A percentile compares a stretch with the other conserved stretches of the same genome.
Conservation (phyloP, 768 basidiomycete species). For the Pholiota conissans region DNA sequence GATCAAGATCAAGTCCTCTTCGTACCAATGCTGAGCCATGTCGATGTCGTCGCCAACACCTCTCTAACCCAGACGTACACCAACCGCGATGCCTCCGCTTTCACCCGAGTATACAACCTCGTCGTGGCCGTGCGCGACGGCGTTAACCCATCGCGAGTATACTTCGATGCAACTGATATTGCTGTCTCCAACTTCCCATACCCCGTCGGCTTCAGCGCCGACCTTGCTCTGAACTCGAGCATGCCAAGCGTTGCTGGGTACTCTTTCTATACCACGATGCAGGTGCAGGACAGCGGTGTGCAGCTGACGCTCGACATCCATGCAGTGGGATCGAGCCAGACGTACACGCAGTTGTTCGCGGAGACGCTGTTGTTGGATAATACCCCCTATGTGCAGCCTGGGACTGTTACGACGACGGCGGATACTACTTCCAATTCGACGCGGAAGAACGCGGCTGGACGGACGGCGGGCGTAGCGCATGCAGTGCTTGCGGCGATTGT, state of each 20-base stretch:
- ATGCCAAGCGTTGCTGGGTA: conserved; percentile 31
- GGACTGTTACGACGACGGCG: conserved; percentile 14
- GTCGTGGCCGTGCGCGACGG: conserved; percentile 30
- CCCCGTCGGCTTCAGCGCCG: conserved; percentile 27
- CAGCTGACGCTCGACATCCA: conserved; percentile 29
- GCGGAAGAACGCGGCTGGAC: conserved; percentile 13
- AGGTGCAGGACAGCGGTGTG: conserved; percentile 24
- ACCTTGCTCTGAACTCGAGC: conserved; percentile 27
- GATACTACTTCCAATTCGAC: conserved; percentile 12
- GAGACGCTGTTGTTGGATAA: conserved; percentile 29
- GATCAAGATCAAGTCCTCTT: conserved; percentile 44
- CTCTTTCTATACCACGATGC: conserved; percentile 32
- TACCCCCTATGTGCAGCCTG: conserved; percentile 24
- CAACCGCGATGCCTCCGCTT: conserved; percentile 22
- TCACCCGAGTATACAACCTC: conserved; percentile 22
- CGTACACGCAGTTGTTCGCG: conserved; percentile 27
- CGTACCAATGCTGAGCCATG: conserved; percentile 38
- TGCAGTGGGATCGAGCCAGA: conserved; percentile 22
- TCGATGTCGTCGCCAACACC: conserved; percentile 23
- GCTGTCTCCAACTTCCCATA: conserved; percentile 30
- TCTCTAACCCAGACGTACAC: conserved; percentile 23
- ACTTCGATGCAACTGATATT: conserved; percentile 31
- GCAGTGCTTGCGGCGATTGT: neutral
- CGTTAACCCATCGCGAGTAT: conserved; percentile 32
- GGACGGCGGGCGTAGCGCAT: neutral